Evolutionary conservation across 75 land plant genomes (phyloP).

Genomic region (Adiantum capillusveneris): DNA sequence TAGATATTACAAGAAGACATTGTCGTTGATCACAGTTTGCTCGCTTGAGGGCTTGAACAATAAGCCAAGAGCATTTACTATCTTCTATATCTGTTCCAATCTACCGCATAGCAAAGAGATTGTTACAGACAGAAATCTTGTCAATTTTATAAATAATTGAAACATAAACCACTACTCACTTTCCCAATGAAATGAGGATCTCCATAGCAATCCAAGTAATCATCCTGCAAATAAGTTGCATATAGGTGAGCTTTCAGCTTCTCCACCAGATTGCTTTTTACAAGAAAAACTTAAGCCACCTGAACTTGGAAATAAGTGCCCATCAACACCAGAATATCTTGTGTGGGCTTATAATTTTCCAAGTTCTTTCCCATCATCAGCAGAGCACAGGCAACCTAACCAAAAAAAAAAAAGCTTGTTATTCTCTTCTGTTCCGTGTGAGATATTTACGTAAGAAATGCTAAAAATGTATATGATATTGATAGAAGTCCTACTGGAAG

Average conservation of each 20-base stretch:
- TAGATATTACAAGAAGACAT: conserved; percentile 32
- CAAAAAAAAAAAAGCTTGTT: not conserved
- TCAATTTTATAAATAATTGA: not conserved
- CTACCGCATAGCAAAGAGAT: conserved; percentile 20
- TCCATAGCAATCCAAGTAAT: conserved; percentile 84
- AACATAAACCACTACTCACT: conserved; percentile 29
- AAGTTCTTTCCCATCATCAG: conserved; percentile 72
- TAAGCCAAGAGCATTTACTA: conserved; percentile 98
- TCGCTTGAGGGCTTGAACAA: conserved; percentile 84
- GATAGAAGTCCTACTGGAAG: too few species aligned
- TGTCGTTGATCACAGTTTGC: conserved; percentile 63
- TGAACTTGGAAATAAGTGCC: conserved; percentile 98
- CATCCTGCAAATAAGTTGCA: conserved; percentile 77
- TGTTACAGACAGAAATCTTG: too few species aligned
- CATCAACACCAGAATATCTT: conserved; percentile 80
- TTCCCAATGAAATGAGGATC: conserved; percentile 73
- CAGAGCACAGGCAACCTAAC: conserved; percentile 93
- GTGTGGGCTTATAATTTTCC: conserved; percentile 50
- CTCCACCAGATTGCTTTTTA: too few species aligned
- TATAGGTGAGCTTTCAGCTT: too few species aligned
- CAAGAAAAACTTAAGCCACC: conserved; percentile 28
- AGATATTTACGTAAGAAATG: too few species aligned
- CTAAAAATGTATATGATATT: too few species aligned
- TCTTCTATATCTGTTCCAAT: conserved; percentile 99
- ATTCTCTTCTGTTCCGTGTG: too few species aligned